These are phyloP conservation scores for Stromatinia cepivora DNA, from an alignment of 2,329 filamentous ascomycete species.

Conservation along the genomic window DNA sequence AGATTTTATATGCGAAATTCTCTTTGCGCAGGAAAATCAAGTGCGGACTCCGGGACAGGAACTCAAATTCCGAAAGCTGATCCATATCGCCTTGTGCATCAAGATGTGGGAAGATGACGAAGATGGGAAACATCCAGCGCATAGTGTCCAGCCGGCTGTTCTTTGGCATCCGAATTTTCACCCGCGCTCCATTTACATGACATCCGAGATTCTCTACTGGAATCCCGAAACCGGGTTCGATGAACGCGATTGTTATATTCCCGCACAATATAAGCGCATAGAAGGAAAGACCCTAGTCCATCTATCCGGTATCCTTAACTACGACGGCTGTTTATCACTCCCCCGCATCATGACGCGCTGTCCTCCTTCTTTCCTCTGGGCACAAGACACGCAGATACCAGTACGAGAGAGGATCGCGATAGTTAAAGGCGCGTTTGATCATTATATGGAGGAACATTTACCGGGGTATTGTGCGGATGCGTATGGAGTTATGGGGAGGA, in stretches of 20 bases:
- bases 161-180: neutral
- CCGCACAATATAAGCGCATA: too few species aligned
- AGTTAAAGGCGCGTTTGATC: neutral
- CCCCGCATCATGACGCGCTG: conserved; percentile 9
- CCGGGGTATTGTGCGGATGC: conserved; percentile 2
- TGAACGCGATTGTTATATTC: too few species aligned
- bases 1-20: neutral
- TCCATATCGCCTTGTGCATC: neutral
- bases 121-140: neutral
- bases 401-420: accelerated
- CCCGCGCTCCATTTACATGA: neutral
- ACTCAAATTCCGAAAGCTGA: neutral
- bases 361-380: neutral
- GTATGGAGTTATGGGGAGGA: neutral
- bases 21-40: neutral
- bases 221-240: too few species aligned
- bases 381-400: neutral
- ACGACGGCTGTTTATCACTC: neutral
- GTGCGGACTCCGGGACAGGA: neutral
- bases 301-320: too few species aligned
- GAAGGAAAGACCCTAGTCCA: too few species aligned
- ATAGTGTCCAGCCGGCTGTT: neutral
- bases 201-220: too few species aligned
- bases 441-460: neutral
- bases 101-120: neutral